A percentile compares a stretch with the other conserved stretches of the same genome.
Conservation (phyloP, 495 filamentous ascomycete species). For the Hypomontagnella monticulosa region DNA sequence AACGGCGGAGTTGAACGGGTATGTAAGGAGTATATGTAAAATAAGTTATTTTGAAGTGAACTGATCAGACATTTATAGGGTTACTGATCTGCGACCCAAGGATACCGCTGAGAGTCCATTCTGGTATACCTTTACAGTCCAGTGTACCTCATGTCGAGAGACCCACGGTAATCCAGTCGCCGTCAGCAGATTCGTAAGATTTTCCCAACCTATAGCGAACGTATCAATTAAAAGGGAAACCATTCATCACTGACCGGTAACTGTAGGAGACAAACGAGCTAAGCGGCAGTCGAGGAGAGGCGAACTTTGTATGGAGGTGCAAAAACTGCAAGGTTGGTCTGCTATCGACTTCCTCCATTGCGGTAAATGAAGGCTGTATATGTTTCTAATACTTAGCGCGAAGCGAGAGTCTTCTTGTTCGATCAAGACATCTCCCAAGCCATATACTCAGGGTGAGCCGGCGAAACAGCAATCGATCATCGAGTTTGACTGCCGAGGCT, state of each 20-base stretch:
- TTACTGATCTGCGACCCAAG: conserved; percentile 85
- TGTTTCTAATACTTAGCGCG: not conserved
- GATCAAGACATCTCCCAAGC: conserved; percentile 74
- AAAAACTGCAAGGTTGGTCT: conserved; percentile 80
- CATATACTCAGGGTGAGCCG: conserved; percentile 74
- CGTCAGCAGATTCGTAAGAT: conserved; percentile 86
- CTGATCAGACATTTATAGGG: conserved; percentile 62
- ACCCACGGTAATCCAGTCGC: conserved; percentile 86
- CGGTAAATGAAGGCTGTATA: not conserved
- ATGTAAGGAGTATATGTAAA: conserved; percentile 22
- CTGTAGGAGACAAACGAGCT: conserved; percentile 83
- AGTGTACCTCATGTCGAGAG: conserved; percentile 95
- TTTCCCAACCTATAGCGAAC: not conserved
- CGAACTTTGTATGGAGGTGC: conserved; percentile 98
- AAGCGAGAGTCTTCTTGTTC: conserved; percentile 68
- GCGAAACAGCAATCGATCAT: conserved; percentile 79
- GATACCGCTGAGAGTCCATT: conserved; percentile 84
- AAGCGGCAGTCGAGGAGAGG: conserved; percentile 90
- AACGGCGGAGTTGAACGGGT: conserved; percentile 81
- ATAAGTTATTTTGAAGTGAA: conserved; percentile 18
- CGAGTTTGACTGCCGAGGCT: conserved; percentile 89
- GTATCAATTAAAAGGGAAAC: not conserved
- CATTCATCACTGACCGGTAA: not conserved
- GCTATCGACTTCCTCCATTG: not conserved
- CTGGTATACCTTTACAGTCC: conserved; percentile 95